These are phyloP conservation scores for Serendipita vermifera DNA, from an alignment of 768 basidiomycete species.

Conservation along the genomic window DNA sequence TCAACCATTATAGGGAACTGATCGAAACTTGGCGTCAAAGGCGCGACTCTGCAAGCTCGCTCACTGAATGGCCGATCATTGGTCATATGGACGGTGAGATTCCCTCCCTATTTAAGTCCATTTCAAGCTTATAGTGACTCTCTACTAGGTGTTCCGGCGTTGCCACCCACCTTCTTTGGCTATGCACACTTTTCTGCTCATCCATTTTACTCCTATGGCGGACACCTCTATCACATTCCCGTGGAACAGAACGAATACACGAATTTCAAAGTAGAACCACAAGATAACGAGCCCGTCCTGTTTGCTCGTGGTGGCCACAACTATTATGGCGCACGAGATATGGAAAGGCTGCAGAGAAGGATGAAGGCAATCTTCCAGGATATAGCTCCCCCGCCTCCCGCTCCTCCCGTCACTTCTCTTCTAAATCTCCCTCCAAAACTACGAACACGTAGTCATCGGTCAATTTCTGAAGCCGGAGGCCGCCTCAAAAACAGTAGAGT, in stretches of 20 bases:
- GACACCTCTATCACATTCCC: constrained; percentile 37
- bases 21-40: neutral
- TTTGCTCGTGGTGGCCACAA: constrained; percentile 46
- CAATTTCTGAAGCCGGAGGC: too few relatives aligned
- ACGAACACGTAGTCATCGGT: constrained; percentile 32
- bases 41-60: neutral
- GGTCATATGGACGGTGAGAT: constrained; percentile 24
- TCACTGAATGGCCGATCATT: constrained; percentile 13
- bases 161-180: constrained; percentile 41
- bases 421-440: constrained; percentile 26
- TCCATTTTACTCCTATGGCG: constrained; percentile 39
- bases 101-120: too few relatives aligned
- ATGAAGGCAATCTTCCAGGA: constrained; percentile 31
- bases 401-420: constrained; percentile 25
- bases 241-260: constrained; percentile 34
- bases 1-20: constrained; percentile 1
- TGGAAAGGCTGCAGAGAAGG: constrained; percentile 34
- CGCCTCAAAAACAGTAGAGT: too few relatives aligned
- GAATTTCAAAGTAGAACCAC: constrained; percentile 26
- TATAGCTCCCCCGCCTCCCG: too few relatives aligned
- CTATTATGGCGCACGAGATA: constrained; percentile 45
- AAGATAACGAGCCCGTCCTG: constrained; percentile 11
- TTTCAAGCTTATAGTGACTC: too few relatives aligned
- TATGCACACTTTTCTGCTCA: constrained; percentile 38
- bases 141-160: constrained; percentile 39